These are phyloP conservation scores for Volutella citrinella DNA, from an alignment of 2,329 filamentous ascomycete species.

Conservation along the genomic window DNA sequence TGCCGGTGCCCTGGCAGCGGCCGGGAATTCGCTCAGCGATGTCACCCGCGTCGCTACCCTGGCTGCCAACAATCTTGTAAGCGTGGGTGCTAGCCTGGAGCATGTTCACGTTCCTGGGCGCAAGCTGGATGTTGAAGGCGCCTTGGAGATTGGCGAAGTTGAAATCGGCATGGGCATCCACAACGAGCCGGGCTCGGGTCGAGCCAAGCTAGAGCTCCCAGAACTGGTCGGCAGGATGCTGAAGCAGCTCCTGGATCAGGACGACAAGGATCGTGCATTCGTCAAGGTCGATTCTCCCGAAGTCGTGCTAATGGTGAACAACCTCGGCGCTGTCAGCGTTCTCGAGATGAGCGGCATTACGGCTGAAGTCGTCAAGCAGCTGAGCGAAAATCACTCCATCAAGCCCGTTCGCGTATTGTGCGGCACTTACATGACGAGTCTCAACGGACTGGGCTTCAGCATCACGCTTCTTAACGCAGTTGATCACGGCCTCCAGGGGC, in stretches of 20 bases:
- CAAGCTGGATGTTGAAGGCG: conserved; percentile 54
- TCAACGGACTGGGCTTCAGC: conserved; percentile 75
- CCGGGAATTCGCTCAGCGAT: conserved; percentile 64
- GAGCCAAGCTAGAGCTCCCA: conserved; percentile 49
- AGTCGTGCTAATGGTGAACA: conserved; percentile 70
- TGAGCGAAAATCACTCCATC: conserved; percentile 55
- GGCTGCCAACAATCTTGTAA: conserved; percentile 73
- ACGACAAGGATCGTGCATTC: conserved; percentile 69
- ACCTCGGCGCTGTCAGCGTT: conserved; percentile 70
- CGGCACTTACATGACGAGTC: conserved; percentile 75
- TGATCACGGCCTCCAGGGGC: conserved; percentile 54
- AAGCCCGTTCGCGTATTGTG: conserved; percentile 62
- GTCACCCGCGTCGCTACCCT: conserved; percentile 70
- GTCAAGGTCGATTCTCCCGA: conserved; percentile 60
- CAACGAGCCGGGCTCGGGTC: conserved; percentile 61
- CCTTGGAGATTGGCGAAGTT: conserved; percentile 53
- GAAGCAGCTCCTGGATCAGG: conserved; percentile 61
- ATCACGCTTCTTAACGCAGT: conserved; percentile 66
- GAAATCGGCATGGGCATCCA: conserved; percentile 78
- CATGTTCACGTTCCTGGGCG: conserved; percentile 94
- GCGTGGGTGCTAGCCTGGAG: conserved; percentile 79
- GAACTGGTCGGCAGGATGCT: conserved; percentile 64
- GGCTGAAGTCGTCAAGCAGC: conserved; percentile 63
- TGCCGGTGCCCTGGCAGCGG: conserved; percentile 75
- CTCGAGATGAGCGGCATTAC: conserved; percentile 72